Base-by-base conservation (phyloP, 306 rosid genomes). In the Alnus rubra region DNA sequence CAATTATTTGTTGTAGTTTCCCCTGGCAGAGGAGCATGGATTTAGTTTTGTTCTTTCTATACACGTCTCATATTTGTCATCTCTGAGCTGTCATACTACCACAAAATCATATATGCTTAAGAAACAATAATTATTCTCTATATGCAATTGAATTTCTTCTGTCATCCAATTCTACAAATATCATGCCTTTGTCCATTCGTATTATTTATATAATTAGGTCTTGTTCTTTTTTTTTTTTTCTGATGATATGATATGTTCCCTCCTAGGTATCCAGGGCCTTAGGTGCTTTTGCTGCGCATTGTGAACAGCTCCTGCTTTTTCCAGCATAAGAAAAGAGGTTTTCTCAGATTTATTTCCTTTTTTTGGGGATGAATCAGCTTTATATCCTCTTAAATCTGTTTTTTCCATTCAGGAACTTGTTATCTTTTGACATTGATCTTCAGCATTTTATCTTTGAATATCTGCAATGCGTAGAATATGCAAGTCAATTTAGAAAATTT, bases 361-460 rank as follows among this genome's bases (percentile, higher is more conserved):
- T 37, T 37, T 37, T 37, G 3, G 3, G 3, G 4, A 37, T 37
- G 4, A 37, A 2, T 3, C 42, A 37, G 42, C 4, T 37, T 4
- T 37, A 37, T 37, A 37, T 37, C 42, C 23, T 23, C 64, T 58
- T 23, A 58, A n/a, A 19, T 58, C 64, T 16, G 12, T 3, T 58
- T 23, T 23, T 54, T 23, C 14, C 33, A 58, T 58, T 58, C 12
- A 19, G 64, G 64, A 58, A 19, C 64, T 23, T 54, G 33, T 23
- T 23, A 88, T 80, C 96, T 89, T 87, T 86, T 94, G 55, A 92
- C 96, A 82, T 86, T 82, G 80, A 94, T 88, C 89, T 86, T 89
- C 86, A 94, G 83, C 87, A 90, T 83, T 3, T 92, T 94, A 86
- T 94, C 98, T 76, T 94, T 94, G 84, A 92, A 92, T 79, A 92